A percentile compares a stretch with the other conserved stretches of the same genome.
These are phyloP conservation scores for Corynascus novoguineensis DNA, from an alignment of 495 filamentous ascomycete genomes.

Conservation along the genomic window DNA sequence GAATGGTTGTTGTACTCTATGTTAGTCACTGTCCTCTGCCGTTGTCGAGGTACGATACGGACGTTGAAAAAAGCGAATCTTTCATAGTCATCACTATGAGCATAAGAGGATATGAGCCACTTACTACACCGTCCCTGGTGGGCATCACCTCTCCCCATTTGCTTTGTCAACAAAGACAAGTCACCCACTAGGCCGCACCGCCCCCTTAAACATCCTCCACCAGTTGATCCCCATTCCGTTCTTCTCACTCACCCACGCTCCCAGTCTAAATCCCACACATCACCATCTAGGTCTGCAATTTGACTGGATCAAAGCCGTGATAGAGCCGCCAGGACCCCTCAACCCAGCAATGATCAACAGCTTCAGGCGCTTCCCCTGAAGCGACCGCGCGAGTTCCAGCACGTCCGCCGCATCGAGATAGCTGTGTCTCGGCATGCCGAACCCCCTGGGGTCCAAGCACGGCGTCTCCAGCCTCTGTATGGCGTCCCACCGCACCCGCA, in stretches of 20 bases:
- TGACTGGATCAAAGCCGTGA: not conserved
- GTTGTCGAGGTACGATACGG: no score
- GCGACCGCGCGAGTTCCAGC: not conserved
- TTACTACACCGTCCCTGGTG: constrained; percentile 23
- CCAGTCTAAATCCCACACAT: not conserved
- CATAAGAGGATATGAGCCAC: not conserved
- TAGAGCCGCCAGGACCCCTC: constrained; percentile 1
- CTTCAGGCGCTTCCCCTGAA: not conserved
- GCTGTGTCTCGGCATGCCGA: not conserved
- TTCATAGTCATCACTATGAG: no score
- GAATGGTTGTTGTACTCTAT: no score
- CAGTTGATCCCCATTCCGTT: not conserved
- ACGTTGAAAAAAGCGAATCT: no score
- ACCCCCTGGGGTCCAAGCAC: constrained; percentile 17
- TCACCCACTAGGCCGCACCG: constrained; percentile 21
- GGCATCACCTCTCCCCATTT: not conserved
- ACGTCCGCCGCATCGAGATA: not conserved
- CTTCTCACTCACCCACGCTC: not conserved
- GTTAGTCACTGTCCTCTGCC: no score
- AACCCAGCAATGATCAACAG: constrained; percentile 22
- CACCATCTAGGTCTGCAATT: constrained; percentile 7
- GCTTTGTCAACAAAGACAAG: constrained; percentile 18
- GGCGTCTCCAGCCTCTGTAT: constrained; percentile 18
- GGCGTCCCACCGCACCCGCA: constrained; percentile 12
- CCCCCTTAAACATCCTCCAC: constrained; percentile 11